Evolutionary conservation across 1,284 basidiomycete species (phyloP), one percentile per base, ranked within the genome.

Genomic region (Neolentinus lepideus): DNA sequence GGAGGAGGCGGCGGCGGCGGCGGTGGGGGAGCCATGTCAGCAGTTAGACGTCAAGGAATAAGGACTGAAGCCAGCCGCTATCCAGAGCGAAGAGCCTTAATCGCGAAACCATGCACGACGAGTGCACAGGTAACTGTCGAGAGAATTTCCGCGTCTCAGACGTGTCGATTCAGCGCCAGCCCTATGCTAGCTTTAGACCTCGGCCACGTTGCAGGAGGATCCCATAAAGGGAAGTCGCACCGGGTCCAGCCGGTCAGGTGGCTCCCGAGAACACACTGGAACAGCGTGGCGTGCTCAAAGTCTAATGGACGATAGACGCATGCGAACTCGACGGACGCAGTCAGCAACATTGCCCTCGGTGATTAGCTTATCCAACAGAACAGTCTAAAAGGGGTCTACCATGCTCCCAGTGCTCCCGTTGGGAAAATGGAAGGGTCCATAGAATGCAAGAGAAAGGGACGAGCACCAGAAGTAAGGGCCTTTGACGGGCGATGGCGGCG

Each of bases 1-100:
- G 80, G 79, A 0, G 80, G 79, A 8, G 75, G 75, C 0, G 79
- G 78, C 0, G 73, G 72, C 3, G 71, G 69, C 3, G 56, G 38
- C 3, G 59, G 54, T 1, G 61, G 46, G 35, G 64, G 62, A 46
- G 62, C 61, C 62, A 64, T 65, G 43, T 10, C 27, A 45, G 29
- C 19, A 51, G 35, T 50, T 14, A 21, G 10, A n/a, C 47, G 47
- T 50, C 22, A 50, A 50, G 47, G 16, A 50, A 50, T 14, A 50
- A 26, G 24, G n/a, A 43, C 12, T 50, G 10, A 50, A 14, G 47
- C 12, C 22, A 22, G 16, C 22, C 27, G 47, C 47, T 50, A 21
- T 12, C 47, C 47, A 29, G 47, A 50, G 24, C 47, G 12, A 29
- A 47, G 27, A 25, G 14, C 14, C 12, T 26, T 26, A 16, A 29